Percentiles rank a stretch among this genome's conserved stretches.
Conservation (phyloP, 2,329 filamentous ascomycete genomes). For the Neurospora crassa region DNA sequence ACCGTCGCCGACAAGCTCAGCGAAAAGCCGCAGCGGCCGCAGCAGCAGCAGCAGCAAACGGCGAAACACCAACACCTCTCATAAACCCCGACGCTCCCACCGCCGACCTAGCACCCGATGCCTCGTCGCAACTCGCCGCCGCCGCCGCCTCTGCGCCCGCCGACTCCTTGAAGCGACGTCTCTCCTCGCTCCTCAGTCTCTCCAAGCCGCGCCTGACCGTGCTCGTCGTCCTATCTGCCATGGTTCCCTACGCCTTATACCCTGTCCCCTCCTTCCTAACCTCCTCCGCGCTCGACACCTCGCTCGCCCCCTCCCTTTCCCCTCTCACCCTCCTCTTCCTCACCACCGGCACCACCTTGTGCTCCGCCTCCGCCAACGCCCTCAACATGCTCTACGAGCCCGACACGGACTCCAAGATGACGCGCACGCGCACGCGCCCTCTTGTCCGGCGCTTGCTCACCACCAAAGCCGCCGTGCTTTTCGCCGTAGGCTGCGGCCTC, state of each 20-base stretch:
- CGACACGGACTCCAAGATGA: slow-evolving; percentile 84
- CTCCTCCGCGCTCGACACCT: slow-evolving; percentile 49
- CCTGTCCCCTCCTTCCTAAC: slow-evolving; percentile 80
- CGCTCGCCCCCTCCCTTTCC: slow-evolving; percentile 63
- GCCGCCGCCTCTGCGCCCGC: slow-evolving; percentile 40
- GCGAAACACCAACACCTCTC: background rate
- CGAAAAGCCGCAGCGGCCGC: slow-evolving; percentile 11
- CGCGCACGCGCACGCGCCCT: slow-evolving; percentile 81
- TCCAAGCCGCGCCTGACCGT: slow-evolving; percentile 93
- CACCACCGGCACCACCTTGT: slow-evolving; percentile 78
- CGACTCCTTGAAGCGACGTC: slow-evolving; percentile 49
- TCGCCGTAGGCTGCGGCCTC: slow-evolving; percentile 64
- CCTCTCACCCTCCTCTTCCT: slow-evolving; percentile 89
- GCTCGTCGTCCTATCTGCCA: slow-evolving; percentile 83
- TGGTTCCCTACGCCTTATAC: slow-evolving; percentile 85
- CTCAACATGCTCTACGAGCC: slow-evolving; percentile 97
- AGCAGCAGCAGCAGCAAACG: background rate
- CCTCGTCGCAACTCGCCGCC: slow-evolving; percentile 45
- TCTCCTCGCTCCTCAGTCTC: slow-evolving; percentile 74
- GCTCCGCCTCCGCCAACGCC: slow-evolving; percentile 84
- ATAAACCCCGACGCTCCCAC: slow-evolving; percentile 5
- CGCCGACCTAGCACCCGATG: slow-evolving; percentile 22
- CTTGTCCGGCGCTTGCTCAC: slow-evolving; percentile 75
- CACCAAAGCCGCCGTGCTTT: slow-evolving; percentile 60
- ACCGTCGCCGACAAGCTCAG: slow-evolving; percentile 21